These are phyloP conservation scores for Evansstolkia leycettana DNA, from an alignment of 495 filamentous ascomycete genomes.

Conservation along the genomic window DNA sequence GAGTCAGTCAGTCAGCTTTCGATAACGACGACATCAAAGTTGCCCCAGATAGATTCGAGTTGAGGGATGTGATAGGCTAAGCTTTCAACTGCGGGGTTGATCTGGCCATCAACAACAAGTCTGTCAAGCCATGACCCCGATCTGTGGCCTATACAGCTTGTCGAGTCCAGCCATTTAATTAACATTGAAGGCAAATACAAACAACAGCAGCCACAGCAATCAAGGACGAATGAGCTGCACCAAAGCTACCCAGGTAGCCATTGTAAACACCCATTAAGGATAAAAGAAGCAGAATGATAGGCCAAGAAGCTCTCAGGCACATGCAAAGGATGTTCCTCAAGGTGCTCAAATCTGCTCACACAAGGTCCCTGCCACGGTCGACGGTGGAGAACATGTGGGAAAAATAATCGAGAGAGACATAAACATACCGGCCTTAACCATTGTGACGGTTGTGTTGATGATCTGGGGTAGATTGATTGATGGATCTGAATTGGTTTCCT, in stretches of 20 bases:
- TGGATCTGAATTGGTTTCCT: too few relatives aligned
- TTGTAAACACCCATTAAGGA: neutral
- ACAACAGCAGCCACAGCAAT: neutral
- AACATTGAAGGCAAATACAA: neutral
- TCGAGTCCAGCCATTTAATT: neutral
- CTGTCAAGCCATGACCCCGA: too few relatives aligned
- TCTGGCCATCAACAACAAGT: too few relatives aligned
- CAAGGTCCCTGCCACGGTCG: conserved; percentile 26
- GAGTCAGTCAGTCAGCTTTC: neutral
- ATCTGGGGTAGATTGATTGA: too few relatives aligned
- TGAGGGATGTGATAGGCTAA: too few relatives aligned
- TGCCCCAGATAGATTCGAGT: too few relatives aligned
- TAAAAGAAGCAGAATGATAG: conserved; percentile 20
- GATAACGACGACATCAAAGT: neutral
- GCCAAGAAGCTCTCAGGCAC: conserved; percentile 8
- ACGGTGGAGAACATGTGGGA: conserved; percentile 20
- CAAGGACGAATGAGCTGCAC: conserved; percentile 5
- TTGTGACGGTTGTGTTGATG: conserved; percentile 44
- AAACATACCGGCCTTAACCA: conserved; percentile 89
- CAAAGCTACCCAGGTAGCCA: conserved; percentile 1
- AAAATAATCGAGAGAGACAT: conserved; percentile 5
- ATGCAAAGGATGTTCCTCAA: conserved; percentile 18
- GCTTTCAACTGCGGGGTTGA: too few relatives aligned
- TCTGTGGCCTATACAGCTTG: too few relatives aligned
- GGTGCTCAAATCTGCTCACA: conserved; percentile 45